Evolutionary conservation across 2,329 filamentous ascomycete species (phyloP).

Genomic region (Thelonectria rubi): DNA sequence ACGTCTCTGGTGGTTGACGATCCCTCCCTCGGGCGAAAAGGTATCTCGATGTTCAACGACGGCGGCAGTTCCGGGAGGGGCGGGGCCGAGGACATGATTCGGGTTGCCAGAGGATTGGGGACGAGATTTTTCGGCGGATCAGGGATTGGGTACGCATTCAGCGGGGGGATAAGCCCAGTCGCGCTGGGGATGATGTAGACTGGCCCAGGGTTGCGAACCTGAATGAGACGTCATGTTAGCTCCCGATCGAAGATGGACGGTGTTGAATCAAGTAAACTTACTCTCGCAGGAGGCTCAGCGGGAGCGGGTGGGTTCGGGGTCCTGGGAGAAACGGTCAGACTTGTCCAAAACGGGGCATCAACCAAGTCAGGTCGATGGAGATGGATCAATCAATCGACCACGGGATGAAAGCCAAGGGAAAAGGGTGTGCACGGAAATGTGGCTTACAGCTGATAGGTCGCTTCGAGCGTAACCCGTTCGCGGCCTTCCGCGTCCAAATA

Average conservation of each 20-base stretch:
- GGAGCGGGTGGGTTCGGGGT: not conserved
- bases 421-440: not conserved
- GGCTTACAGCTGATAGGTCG: not conserved
- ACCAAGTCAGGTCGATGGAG: no score
- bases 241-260: not conserved
- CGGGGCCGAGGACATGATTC: not conserved
- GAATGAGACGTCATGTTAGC: not conserved
- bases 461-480: not conserved
- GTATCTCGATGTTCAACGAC: not conserved
- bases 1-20: not conserved
- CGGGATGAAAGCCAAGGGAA: not conserved
- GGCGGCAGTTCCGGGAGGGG: not conserved
- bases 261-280: not conserved
- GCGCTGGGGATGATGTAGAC: not conserved
- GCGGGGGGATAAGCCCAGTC: not conserved
- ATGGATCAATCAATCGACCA: no score
- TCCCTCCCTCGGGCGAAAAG: not conserved
- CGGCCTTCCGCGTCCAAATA: not conserved
- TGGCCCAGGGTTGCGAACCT: not conserved
- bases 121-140: not conserved
- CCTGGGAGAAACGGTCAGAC: not conserved
- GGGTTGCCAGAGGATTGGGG: not conserved
- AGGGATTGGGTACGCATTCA: not conserved
- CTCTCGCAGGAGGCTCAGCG: not conserved
- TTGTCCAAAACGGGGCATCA: not conserved